Evolutionary conservation across 2,329 filamentous ascomycete species (phyloP), one percentile per base, ranked within the genome.

Genomic region (Botrytis medusae): DNA sequence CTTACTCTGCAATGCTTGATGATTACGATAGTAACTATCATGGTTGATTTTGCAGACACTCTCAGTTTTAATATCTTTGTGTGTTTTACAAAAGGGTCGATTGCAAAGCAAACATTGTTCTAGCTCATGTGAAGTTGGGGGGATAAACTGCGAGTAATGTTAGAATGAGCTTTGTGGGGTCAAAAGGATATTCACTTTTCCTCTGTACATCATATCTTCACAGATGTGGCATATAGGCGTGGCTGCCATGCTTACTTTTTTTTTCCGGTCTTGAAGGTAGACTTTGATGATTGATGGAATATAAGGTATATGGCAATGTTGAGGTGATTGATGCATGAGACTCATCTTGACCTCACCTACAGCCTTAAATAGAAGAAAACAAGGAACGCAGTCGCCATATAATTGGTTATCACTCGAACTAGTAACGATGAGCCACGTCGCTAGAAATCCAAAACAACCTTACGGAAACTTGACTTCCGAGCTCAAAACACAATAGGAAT

Each of bases 61-160:
- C 9, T 32, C 20, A 8, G 14, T 59, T 29, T 59, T 14, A 1
- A 9, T 9, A 2, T 1, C 12, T 51, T 51, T 51, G 12, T 51
- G 48, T 51, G 1, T 51, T 51, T 4, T 12, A 51, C 48, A 51
- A 4, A 51, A 51, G 1, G 1, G 1, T n/a, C 48, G 48, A n/a
- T 51, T 51, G 22, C 48, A n/a, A 1, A 51, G 48, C 25, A n/a
- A 54, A 4, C 48, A 54, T 1, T n/a, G 4, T 54, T 54, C 25
- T 2, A 54, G 1, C 1, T 7, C 0, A 2, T 5, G 4, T 51
- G 48, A 25, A n/a, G 25, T n/a, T 0, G 1, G 6, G 22, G 20
- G 1, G 4, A 51, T 0, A 22, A 54, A 6, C 48, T n/a, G 25
- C 12, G 5, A 54, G 25, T 7, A 6, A 25, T 3, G 48, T 54